A percentile compares a stretch with the other conserved stretches of the same genome.
phyloP scores from a whole-genome alignment of 192 early-diverging fungal species.

The Spizellomyces sp. region DNA sequence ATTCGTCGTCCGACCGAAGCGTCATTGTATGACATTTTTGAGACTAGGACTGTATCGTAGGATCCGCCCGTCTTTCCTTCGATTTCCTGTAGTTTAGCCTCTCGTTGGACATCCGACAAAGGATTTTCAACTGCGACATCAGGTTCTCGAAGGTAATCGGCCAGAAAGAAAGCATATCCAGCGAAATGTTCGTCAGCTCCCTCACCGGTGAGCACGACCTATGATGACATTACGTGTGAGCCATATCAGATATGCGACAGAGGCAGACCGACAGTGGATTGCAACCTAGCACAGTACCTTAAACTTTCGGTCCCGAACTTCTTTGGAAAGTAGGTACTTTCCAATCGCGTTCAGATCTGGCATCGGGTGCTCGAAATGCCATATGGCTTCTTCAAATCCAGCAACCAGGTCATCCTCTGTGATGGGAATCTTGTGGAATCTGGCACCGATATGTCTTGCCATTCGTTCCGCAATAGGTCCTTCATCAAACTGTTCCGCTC shows the following conservation, averaged over 20 bases:
- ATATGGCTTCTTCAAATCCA: constrained; percentile 3
- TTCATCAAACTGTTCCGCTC: not conserved
- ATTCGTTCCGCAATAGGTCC: constrained; percentile 3
- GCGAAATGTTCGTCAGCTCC: constrained; percentile 8
- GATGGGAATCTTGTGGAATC: not conserved
- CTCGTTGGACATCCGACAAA: not conserved
- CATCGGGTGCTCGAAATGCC: constrained; percentile 9
- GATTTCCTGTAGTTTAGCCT: not conserved
- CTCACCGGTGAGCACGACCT: constrained; percentile 7
- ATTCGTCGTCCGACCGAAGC: not conserved
- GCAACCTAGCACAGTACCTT: not conserved
- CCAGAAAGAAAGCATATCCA: constrained; percentile 10
- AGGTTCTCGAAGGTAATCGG: not conserved
- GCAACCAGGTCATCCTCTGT: not conserved
- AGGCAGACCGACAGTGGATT: not conserved
- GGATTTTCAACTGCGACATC: not conserved
- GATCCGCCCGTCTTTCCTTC: not conserved
- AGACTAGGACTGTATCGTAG: not conserved
- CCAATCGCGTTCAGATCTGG: constrained; percentile 6
- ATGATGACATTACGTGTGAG: not conserved
- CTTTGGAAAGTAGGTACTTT: not conserved
- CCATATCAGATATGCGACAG: not conserved
- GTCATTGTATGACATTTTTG: not conserved
- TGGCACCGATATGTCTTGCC: not conserved
- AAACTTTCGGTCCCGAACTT: not conserved